phyloP scores from a whole-genome alignment of 2,329 filamentous ascomycete genomes.

The Aspergillus melleus region DNA sequence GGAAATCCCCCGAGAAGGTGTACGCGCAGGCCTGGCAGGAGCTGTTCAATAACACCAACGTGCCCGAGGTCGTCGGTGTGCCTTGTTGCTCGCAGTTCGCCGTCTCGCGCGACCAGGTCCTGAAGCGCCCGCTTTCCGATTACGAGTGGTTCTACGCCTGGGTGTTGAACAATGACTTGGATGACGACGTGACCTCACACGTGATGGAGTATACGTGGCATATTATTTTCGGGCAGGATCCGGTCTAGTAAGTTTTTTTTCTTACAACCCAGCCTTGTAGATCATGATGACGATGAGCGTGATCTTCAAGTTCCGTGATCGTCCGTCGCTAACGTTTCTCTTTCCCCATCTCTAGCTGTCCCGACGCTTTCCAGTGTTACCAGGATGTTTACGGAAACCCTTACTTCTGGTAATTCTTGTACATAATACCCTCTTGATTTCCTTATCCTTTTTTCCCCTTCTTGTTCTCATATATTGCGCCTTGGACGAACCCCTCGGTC shows the following conservation, averaged over 20 bases:
- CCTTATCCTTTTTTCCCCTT: constrained; percentile 2
- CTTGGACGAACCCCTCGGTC: not conserved
- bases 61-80: constrained; percentile 54
- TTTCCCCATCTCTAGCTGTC: constrained; percentile 51
- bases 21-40: constrained; percentile 35
- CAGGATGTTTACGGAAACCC: constrained; percentile 58
- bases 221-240: constrained; percentile 42
- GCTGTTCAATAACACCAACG: constrained; percentile 44
- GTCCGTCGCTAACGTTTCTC: not conserved
- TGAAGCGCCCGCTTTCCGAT: constrained; percentile 41
- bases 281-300: not conserved
- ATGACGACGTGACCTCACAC: constrained; percentile 49
- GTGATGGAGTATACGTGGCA: constrained; percentile 59
- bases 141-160: constrained; percentile 50
- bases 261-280: not conserved
- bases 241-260: constrained; percentile 17
- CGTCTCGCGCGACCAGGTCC: constrained; percentile 53
- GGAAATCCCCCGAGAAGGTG: constrained; percentile 26
- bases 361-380: constrained; percentile 59
- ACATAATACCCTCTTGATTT: constrained; percentile 18
- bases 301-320: not conserved
- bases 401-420: constrained; percentile 24
- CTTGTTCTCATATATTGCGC: not conserved
- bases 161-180: constrained; percentile 47
- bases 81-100: constrained; percentile 69